Evolutionary conservation across 495 filamentous ascomycete species (phyloP), one percentile per base, ranked within the genome.

Genomic region (Penicillium longicatenatum): DNA sequence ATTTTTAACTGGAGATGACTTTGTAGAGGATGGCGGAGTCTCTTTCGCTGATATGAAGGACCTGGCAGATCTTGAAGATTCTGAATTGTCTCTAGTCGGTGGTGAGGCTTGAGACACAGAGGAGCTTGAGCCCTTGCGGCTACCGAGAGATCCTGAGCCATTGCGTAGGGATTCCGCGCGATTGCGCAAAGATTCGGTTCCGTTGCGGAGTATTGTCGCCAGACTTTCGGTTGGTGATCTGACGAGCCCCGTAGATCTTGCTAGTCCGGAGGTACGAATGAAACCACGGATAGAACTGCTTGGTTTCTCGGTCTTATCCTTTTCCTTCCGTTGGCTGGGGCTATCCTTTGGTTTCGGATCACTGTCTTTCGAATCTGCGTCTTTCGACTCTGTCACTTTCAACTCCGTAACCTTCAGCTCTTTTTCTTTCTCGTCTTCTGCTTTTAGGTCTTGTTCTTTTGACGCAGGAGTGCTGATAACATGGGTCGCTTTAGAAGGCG

Each of bases 201-300:
- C 59, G 21, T 62, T 64, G 16, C 65, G 69, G n/a, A 71, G 47
- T 9, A 65, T 68, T 22, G 52, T 50, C 10, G 62, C 62, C 17
- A 65, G 59, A 24, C 61, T 65, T 49, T 70, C 73, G 20, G 68
- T 71, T n/a, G 68, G 65, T 41, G 70, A 71, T 48, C 61, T 72
- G 1, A 58, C 64, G 16, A 68, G 56, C 12, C 66, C 61, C 11
- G 61, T 60, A 20, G 70, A 63, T 41, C 59, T 71, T 47, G 59
- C 65, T 33, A n/a, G n/a, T n/a, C n/a, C n/a, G n/a, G 68, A 58
- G 49, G 64, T 75, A 75, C 66, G 75, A 72, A 73, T 77, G 74
- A 66, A 74, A 45, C 73, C 74, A 76, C 69, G 72, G 49, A 72
- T 73, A 66, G 64, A 64, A 33, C 50, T 64, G 10, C 62, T 22